A percentile compares a stretch with the other conserved stretches of the same genome.
Conservation (phyloP, 2,329 filamentous ascomycete genomes). For the Cryphonectria japonica region DNA sequence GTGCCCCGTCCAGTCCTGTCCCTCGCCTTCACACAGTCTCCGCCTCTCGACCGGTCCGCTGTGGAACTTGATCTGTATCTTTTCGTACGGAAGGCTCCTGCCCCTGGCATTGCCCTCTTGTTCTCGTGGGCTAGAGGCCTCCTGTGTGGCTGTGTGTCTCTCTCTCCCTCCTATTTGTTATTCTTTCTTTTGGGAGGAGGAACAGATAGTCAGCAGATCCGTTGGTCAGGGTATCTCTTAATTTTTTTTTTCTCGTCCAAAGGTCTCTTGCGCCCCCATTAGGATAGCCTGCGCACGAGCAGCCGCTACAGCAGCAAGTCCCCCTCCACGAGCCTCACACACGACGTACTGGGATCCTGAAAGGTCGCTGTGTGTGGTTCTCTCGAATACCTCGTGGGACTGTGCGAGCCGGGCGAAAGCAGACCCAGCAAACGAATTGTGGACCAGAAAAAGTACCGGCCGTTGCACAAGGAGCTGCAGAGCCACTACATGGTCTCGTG, state of each 20-base stretch:
- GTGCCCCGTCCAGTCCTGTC: slow-evolving; percentile 22
- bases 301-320: slow-evolving; percentile 20
- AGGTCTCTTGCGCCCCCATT: slow-evolving; percentile 10
- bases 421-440: slow-evolving; percentile 17
- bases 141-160: slow-evolving; percentile 7
- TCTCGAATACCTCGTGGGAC: background rate
- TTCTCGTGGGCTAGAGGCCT: slow-evolving; percentile 22
- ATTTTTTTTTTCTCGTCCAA: too few species aligned
- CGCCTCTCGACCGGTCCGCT: slow-evolving; percentile 20
- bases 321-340: slow-evolving; percentile 20
- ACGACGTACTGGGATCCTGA: slow-evolving; percentile 10
- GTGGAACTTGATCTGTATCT: slow-evolving; percentile 25
- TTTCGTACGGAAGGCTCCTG: slow-evolving; percentile 26
- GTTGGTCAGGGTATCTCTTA: slow-evolving; percentile 11
- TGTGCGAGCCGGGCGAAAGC: slow-evolving; percentile 16
- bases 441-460: slow-evolving; percentile 21
- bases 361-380: slow-evolving; percentile 4
- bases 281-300: slow-evolving; percentile 19
- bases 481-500: slow-evolving; percentile 23
- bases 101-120: slow-evolving; percentile 10
- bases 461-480: slow-evolving; percentile 29
- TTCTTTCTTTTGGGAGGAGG: background rate
- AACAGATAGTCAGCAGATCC: background rate
- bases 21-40: slow-evolving; percentile 24
- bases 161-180: background rate